These are phyloP conservation scores for Xylaria digitata DNA, from an alignment of 2,329 filamentous ascomycete genomes.

Conservation along the genomic window DNA sequence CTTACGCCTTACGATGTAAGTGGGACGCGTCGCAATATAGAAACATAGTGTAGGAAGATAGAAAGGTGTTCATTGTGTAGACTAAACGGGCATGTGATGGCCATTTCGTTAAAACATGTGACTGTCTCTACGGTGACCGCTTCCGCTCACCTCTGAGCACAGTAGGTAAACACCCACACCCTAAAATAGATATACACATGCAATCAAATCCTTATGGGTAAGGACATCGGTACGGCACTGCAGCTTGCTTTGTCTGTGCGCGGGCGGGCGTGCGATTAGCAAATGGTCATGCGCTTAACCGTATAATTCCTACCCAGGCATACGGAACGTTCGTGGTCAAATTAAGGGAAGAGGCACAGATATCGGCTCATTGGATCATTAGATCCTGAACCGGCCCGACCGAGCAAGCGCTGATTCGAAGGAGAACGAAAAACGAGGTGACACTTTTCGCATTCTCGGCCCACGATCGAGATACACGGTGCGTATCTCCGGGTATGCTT, in stretches of 20 bases:
- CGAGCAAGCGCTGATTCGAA: conserved; percentile 22
- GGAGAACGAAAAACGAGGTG: conserved; percentile 19
- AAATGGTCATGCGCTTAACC: conserved; percentile 13
- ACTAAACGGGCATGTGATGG: too few relatives aligned
- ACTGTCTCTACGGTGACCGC: conserved; percentile 16
- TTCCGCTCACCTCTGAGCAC: conserved; percentile 23
- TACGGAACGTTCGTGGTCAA: conserved; percentile 1
- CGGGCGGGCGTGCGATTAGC: conserved; percentile 27
- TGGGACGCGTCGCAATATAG: neutral
- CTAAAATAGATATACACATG: conserved; percentile 30
- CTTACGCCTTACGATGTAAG: neutral
- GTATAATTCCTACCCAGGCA: neutral
- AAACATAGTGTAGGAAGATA: neutral
- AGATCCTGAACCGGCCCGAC: conserved; percentile 15
- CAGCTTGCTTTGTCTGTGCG: conserved; percentile 15
- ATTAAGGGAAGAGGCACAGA: conserved; percentile 30
- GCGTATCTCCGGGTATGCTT: neutral
- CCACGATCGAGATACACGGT: conserved; percentile 7
- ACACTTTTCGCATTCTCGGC: conserved; percentile 5
- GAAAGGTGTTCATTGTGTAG: neutral
- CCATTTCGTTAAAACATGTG: conserved; percentile 3
- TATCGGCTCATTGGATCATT: neutral
- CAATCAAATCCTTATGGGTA: conserved; percentile 24
- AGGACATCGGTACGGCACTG: conserved; percentile 28
- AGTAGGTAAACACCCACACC: neutral